Percentiles rank a stretch among this genome's conserved stretches.
These are phyloP conservation scores for Arthrobotrys entomopaga DNA, from an alignment of 2,329 filamentous ascomycete genomes.

Conservation along the genomic window DNA sequence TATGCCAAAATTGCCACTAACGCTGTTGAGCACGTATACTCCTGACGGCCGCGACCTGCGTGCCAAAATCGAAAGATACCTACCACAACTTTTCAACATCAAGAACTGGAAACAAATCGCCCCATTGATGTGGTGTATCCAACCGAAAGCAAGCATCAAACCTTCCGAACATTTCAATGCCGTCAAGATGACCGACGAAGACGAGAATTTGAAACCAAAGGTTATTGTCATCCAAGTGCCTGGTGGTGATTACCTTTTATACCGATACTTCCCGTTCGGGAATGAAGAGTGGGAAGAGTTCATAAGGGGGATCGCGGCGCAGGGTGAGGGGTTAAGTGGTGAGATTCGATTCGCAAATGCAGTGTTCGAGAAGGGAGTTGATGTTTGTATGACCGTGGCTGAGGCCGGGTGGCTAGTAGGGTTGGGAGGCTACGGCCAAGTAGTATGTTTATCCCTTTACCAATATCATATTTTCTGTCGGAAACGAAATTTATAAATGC, in stretches of 20 bases:
- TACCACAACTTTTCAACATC: slow-evolving; percentile 30
- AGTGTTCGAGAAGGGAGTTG: slow-evolving; percentile 16
- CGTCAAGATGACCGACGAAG: neutral
- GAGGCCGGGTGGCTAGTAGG: slow-evolving; percentile 20
- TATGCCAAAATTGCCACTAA: neutral
- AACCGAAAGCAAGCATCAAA: neutral
- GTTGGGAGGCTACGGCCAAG: neutral
- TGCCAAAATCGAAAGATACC: slow-evolving; percentile 10
- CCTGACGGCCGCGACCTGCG: slow-evolving; percentile 13
- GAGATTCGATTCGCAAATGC: slow-evolving; percentile 39
- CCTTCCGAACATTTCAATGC: neutral
- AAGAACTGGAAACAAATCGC: slow-evolving; percentile 17
- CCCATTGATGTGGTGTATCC: slow-evolving; percentile 27
- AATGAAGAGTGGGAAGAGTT: slow-evolving; percentile 8
- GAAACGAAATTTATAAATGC: neutral
- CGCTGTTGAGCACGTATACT: slow-evolving; percentile 20
- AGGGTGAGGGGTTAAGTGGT: slow-evolving; percentile 4
- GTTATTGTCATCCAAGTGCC: slow-evolving; percentile 34
- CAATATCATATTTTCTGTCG: neutral
- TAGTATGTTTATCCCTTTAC: neutral
- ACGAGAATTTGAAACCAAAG: slow-evolving; percentile 10
- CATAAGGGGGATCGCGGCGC: neutral
- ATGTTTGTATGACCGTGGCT: slow-evolving; percentile 22
- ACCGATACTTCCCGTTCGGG: slow-evolving; percentile 15
- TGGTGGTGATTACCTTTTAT: slow-evolving; percentile 13